phyloP scores from a whole-genome alignment of 805 yeast species.

The Torulaspora gathmanii region DNA sequence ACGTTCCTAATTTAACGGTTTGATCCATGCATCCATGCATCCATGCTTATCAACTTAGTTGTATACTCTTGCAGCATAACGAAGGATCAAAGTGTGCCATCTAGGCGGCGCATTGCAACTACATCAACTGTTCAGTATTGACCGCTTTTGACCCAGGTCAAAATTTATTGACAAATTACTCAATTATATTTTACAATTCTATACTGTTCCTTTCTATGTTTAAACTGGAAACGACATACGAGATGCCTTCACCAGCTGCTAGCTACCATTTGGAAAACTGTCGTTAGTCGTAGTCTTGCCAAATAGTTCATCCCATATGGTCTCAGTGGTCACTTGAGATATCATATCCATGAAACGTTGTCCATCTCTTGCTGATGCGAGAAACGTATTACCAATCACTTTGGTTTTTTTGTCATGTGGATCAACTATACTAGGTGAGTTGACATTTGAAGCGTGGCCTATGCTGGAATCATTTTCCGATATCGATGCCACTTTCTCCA shows the following conservation, averaged over 20 bases:
- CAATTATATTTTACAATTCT: too few species aligned
- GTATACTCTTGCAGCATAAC: too few species aligned
- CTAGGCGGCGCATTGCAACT: too few species aligned
- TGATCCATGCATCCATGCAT: too few species aligned
- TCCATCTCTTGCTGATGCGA: constrained; percentile 42
- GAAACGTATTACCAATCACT: constrained; percentile 5
- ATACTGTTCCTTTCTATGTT: too few species aligned
- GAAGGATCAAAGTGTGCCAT: too few species aligned
- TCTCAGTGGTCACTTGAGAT: constrained; percentile 57
- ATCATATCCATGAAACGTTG: constrained; percentile 55
- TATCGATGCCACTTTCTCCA: constrained; percentile 32
- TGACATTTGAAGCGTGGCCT: constrained; percentile 11
- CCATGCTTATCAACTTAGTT: too few species aligned
- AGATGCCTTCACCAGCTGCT: too few species aligned
- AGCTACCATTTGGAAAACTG: not conserved
- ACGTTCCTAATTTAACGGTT: too few species aligned
- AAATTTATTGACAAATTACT: too few species aligned
- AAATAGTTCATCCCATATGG: constrained; percentile 53
- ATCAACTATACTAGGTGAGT: constrained; percentile 8
- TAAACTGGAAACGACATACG: too few species aligned
- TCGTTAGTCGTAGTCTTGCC: constrained; percentile 11
- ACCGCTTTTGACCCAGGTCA: not conserved
- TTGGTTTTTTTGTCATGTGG: constrained; percentile 1
- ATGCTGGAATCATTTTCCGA: constrained; percentile 12
- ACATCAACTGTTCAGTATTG: too few species aligned